Percentiles rank a stretch among this genome's conserved stretches.
phyloP scores from a whole-genome alignment of 345 rosid genomes.

The Kernera saxatilis region DNA sequence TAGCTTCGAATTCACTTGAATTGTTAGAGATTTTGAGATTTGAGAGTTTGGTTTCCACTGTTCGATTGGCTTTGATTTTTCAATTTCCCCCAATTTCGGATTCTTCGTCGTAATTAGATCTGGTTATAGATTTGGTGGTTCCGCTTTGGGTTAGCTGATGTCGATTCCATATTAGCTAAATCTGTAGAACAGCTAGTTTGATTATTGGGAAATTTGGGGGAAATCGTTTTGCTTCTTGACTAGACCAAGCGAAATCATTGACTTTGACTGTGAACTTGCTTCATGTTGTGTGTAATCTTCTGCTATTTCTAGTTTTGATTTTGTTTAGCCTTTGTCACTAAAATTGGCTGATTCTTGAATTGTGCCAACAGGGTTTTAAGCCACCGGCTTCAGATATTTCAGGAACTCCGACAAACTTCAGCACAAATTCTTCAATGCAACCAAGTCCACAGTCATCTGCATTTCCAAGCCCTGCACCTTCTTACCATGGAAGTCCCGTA shows the following conservation, averaged over 20 bases:
- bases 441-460: conserved; percentile 79
- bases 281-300: neutral
- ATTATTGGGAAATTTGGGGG: neutral
- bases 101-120: neutral
- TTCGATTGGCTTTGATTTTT: conserved; percentile 12
- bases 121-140: neutral
- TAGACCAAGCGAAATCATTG: neutral
- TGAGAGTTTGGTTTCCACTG: conserved; percentile 5
- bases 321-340: neutral
- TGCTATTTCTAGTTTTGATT: neutral
- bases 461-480: conserved; percentile 68
- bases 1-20: neutral
- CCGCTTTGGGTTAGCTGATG: neutral
- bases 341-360: neutral
- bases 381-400: conserved; percentile 47
- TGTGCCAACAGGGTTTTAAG: conserved; percentile 62
- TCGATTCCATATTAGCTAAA: neutral
- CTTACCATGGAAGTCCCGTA: conserved; percentile 72
- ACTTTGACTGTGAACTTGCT: neutral
- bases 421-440: conserved; percentile 67
- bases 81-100: neutral
- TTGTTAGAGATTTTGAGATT: neutral
- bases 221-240: neutral
- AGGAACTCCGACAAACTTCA: conserved; percentile 46
- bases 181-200: neutral